phyloP scores from a whole-genome alignment of 805 yeast species.

The Saccharomyces eubayanus region DNA sequence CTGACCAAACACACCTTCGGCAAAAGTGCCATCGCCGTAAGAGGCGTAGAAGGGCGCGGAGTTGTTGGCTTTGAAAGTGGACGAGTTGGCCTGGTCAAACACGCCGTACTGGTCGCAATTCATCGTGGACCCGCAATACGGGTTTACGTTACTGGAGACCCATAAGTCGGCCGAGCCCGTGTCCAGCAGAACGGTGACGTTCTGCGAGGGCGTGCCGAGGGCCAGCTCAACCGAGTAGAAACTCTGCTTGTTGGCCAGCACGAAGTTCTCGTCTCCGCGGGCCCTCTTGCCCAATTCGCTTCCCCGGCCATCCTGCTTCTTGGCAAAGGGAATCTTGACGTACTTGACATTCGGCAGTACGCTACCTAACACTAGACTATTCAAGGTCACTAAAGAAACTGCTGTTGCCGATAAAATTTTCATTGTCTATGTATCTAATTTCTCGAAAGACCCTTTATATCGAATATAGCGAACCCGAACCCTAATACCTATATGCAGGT shows the following conservation, averaged over 20 bases:
- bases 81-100: conserved; percentile 29
- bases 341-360: neutral
- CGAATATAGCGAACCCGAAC: too few species aligned
- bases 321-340: conserved; percentile 1
- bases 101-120: conserved; percentile 36
- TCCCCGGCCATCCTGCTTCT: conserved; percentile 4
- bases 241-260: conserved; percentile 31
- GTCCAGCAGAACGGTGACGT: conserved; percentile 46
- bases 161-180: conserved; percentile 63
- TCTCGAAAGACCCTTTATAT: too few species aligned
- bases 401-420: neutral
- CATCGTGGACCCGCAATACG: neutral
- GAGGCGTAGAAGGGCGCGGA: conserved; percentile 35
- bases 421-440: neutral
- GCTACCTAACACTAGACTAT: neutral
- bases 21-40: conserved; percentile 46
- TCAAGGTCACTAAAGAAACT: neutral
- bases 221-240: conserved; percentile 37
- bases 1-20: conserved; percentile 47
- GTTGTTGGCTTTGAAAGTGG: conserved; percentile 28
- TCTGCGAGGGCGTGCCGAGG: conserved; percentile 48
- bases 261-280: neutral
- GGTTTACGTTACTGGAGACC: neutral
- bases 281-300: neutral
- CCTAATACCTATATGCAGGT: too few species aligned